Conservation (phyloP, 2,329 filamentous ascomycete genomes). For the Thielaviopsis euricoi region DNA sequence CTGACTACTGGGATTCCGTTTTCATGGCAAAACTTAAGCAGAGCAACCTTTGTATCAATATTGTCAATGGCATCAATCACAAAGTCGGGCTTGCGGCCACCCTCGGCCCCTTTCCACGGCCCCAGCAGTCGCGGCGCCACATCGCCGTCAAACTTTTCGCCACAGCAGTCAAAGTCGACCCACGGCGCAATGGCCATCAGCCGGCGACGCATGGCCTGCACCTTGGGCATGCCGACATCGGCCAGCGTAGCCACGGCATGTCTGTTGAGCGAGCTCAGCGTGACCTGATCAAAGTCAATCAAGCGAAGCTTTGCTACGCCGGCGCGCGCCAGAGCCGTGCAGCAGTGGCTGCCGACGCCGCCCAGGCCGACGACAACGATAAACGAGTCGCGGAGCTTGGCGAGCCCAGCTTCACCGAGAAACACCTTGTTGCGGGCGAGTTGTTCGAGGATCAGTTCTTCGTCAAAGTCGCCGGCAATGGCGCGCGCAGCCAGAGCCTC, state of each 20-base stretch:
- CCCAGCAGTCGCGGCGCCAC: conserved; percentile 51
- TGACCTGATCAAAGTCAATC: conserved; percentile 96
- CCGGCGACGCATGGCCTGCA: conserved; percentile 63
- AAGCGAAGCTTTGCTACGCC: conserved; percentile 78
- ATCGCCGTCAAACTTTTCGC: conserved; percentile 62
- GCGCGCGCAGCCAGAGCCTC: conserved; percentile 41
- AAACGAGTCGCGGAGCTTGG: conserved; percentile 64
- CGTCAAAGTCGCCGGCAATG: conserved; percentile 46
- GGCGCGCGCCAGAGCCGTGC: conserved; percentile 70
- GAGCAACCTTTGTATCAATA: conserved; percentile 85
- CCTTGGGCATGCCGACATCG: conserved; percentile 86
- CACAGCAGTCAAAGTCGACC: conserved; percentile 73
- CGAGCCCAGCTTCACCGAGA: conserved; percentile 64
- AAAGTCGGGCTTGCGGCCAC: conserved; percentile 57
- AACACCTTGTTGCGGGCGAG: conserved; percentile 87
- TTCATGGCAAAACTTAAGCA: conserved; percentile 75
- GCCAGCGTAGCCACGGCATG: conserved; percentile 88
- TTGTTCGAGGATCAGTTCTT: conserved; percentile 84
- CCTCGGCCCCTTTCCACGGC: conserved; percentile 35
- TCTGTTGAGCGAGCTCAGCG: conserved; percentile 83
- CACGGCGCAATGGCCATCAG: conserved; percentile 81
- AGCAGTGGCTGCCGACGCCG: conserved; percentile 85
- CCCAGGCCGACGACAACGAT: conserved; percentile 85
- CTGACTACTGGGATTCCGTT: conserved; percentile 70
- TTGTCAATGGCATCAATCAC: conserved; percentile 98